phyloP scores from a whole-genome alignment of 495 filamentous ascomycete species.

The Aspergillus panamensis region DNA sequence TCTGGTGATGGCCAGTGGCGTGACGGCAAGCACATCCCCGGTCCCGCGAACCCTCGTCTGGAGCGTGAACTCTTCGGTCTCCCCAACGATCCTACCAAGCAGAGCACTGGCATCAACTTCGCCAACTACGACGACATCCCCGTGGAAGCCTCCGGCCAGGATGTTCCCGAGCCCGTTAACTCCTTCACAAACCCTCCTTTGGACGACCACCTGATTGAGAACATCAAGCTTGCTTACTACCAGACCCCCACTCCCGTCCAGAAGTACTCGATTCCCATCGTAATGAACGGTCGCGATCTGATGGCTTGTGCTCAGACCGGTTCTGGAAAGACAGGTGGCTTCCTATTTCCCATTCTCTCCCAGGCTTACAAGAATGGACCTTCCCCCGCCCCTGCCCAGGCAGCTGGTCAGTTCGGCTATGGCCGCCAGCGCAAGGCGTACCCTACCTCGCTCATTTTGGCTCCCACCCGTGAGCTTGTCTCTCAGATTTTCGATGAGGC shows the following conservation, averaged over 20 bases:
- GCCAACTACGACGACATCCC: conserved; percentile 99
- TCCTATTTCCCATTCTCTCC: conserved; percentile 96
- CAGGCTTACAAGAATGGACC: conserved; percentile 91
- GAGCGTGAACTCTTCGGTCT: conserved; percentile 96
- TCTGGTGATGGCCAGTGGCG: conserved; percentile 94
- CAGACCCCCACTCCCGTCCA: conserved; percentile 93
- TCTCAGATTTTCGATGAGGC: conserved; percentile 98
- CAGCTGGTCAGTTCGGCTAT: conserved; percentile 61
- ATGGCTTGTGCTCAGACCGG: conserved; percentile 99
- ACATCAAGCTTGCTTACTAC: conserved; percentile 92
- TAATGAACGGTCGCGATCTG: conserved; percentile 92
- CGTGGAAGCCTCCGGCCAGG: conserved; percentile 90
- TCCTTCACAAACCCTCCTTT: conserved; percentile 91
- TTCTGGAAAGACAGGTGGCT: conserved; percentile 99
- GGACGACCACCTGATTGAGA: conserved; percentile 83
- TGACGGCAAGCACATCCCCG: conserved; percentile 93
- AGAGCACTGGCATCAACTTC: conserved; percentile 98
- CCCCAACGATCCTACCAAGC: conserved; percentile 88
- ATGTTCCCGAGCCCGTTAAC: conserved; percentile 88
- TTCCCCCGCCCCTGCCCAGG: conserved; percentile 57
- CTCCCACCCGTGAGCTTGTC: conserved; percentile 94
- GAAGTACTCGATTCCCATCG: conserved; percentile 97
- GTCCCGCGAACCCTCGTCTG: conserved; percentile 77
- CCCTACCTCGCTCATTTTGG: conserved; percentile 91
- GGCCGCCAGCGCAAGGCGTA: conserved; percentile 91